A percentile compares a stretch with the other conserved stretches of the same genome.
Evolutionary conservation across 2,329 filamentous ascomycete species (phyloP).

Genomic region (Cercospora zeina): DNA sequence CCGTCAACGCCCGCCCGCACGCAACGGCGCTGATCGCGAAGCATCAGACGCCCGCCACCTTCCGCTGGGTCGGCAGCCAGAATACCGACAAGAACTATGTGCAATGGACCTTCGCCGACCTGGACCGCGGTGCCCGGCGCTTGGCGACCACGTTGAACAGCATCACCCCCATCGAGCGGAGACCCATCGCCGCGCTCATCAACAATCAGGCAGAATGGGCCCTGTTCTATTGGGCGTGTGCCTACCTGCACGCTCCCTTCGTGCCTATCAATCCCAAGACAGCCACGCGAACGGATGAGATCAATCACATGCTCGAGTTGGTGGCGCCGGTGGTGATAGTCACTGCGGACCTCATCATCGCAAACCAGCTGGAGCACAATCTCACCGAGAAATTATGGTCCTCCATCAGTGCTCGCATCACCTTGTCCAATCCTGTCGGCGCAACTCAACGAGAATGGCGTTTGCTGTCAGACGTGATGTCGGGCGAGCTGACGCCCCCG

Average conservation of each 20-base stretch:
- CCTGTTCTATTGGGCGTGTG: constrained; percentile 39
- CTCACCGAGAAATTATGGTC: constrained; percentile 32
- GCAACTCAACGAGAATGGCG: constrained; percentile 31
- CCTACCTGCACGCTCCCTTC: constrained; percentile 39
- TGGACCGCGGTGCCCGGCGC: constrained; percentile 38
- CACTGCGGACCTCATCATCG: constrained; percentile 33
- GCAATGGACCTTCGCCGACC: constrained; percentile 39
- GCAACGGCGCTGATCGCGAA: constrained; percentile 37
- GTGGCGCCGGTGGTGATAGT: constrained; percentile 36
- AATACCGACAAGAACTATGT: constrained; percentile 33
- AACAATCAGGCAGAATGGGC: constrained; percentile 42
- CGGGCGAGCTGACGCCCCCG: constrained; percentile 37
- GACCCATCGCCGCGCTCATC: constrained; percentile 37
- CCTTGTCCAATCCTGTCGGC: constrained; percentile 28
- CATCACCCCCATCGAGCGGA: constrained; percentile 36
- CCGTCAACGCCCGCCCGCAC: constrained; percentile 36
- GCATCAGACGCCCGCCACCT: constrained; percentile 35
- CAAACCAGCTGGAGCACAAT: constrained; percentile 35
- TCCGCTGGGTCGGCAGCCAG: constrained; percentile 38
- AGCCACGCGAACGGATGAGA: constrained; percentile 35
- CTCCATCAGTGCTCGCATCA: constrained; percentile 33
- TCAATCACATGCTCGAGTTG: constrained; percentile 39
- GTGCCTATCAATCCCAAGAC: constrained; percentile 40
- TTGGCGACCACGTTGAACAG: constrained; percentile 37
- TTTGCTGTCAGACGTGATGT: constrained; percentile 36